A percentile compares a stretch with the other conserved stretches of the same genome.
These are phyloP conservation scores for Suhomyces panamericanus DNA, from an alignment of 1,139 yeast genomes.

Conservation along the genomic window DNA sequence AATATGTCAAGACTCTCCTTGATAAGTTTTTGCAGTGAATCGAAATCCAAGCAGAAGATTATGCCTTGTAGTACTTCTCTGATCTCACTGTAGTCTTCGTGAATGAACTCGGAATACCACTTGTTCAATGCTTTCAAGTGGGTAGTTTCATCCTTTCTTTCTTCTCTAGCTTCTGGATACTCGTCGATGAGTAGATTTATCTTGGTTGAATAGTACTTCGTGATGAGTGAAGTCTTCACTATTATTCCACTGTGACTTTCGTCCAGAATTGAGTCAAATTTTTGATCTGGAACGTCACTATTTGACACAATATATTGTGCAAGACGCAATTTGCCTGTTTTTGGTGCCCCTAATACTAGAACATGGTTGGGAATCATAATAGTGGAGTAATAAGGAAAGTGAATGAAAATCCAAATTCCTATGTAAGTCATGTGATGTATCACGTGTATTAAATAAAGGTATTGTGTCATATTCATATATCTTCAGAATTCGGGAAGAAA, in stretches of 20 bases:
- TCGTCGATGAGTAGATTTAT: conserved; percentile 43
- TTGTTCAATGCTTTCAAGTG: conserved; percentile 19
- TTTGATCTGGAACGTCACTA: conserved; percentile 9
- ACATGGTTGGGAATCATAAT: conserved; percentile 32
- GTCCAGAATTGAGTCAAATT: conserved; percentile 4
- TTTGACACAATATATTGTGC: conserved; percentile 23
- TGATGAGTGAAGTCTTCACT: conserved; percentile 27
- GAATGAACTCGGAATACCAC: conserved; percentile 35
- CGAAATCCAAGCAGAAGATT: conserved; percentile 34
- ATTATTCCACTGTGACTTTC: conserved; percentile 39
- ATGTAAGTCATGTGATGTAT: neutral
- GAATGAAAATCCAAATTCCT: neutral
- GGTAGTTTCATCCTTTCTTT: conserved; percentile 4
- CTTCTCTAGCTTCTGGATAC: conserved; percentile 28
- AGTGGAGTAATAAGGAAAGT: neutral
- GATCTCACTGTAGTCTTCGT: conserved; percentile 36
- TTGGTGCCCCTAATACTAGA: conserved; percentile 40
- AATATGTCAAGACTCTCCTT: conserved; percentile 21
- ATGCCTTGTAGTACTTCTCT: conserved; percentile 42
- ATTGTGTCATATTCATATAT: too few species aligned
- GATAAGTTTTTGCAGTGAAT: conserved; percentile 18
- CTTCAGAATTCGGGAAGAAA: too few species aligned
- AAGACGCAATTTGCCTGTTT: conserved; percentile 37
- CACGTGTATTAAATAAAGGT: neutral
- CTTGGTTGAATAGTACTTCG: conserved; percentile 35